Percentiles rank a stretch among this genome's conserved stretches.
Evolutionary conservation across 306 rosid genomes (phyloP).

Genomic region (Rosa rugosa): DNA sequence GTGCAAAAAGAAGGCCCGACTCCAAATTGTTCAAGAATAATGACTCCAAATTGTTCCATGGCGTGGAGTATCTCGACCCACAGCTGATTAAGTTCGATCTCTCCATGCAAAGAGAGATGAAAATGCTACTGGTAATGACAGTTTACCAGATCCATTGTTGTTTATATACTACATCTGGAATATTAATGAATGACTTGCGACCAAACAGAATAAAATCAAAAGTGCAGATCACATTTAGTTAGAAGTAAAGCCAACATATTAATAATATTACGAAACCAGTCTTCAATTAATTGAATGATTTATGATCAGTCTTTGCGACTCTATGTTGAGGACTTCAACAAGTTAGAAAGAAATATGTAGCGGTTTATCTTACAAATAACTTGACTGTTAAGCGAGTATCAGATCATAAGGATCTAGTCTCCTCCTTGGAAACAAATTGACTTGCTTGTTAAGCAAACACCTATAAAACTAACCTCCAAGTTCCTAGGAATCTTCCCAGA

Average conservation of each 20-base stretch:
- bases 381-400: background rate
- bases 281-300: background rate
- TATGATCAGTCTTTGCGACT: background rate
- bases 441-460: background rate
- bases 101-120: background rate
- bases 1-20: background rate
- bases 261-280: background rate
- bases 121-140: background rate
- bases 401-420: background rate
- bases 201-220: background rate
- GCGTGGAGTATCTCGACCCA: background rate
- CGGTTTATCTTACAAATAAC: background rate
- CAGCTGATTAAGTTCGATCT: background rate
- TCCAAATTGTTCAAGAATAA: background rate
- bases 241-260: background rate
- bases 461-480: background rate
- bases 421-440: background rate
- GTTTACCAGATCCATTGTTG: background rate
- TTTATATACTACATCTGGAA: background rate
- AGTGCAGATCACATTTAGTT: background rate
- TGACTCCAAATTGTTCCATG: background rate
- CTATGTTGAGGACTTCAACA: background rate
- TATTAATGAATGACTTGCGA: background rate
- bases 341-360: background rate
- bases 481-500: background rate